Evolutionary conservation across 2,329 filamentous ascomycete species (phyloP), one percentile per base, ranked within the genome.

Genomic region (Paecilomyces dactylethromorphus): DNA sequence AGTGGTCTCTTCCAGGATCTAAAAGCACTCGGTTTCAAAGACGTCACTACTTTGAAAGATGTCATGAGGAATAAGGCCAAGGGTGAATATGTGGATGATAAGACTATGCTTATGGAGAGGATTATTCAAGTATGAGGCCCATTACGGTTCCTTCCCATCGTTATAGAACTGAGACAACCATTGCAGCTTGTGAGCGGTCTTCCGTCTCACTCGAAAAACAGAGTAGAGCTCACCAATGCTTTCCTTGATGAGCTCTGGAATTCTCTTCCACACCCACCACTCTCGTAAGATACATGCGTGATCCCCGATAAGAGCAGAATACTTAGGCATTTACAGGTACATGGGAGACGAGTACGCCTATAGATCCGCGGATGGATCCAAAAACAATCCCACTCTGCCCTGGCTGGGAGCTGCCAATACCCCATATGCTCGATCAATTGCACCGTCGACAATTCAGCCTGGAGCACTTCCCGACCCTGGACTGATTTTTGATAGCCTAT

Each of bases 101-200:
- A 88, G 75, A 89, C 86, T 1, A 89, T 90, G 80, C 78, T 91
- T 52, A 90, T 91, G 85, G 89, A 91, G 71, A 80, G 84, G 7
- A 81, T 88, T 4, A 90, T 91, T 60, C 83, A 81, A 66, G 77
- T 78, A 71, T 62, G 69, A 39, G 55, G 22, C 50, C 26, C 29
- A 54, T 39, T 26, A 12, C 22, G 21, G 8, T 45, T 31, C 12
- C 26, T 8, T 21, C 15, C 15, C 15, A 7, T 39, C 11, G 13
- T 11, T 33, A 12, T 22, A 2, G 15, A 12, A 12, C 32, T 35
- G 15, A 33, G 32, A 39, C 31, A n/a, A 18, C 10, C 1, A 39
- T 26, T 3, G 24, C 58, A 87, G 76, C 78, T 91, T 15, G 87
- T 90, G 4, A 81, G 86, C 12, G 82, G 82, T 32, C 77, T 91